Conservation (phyloP, 139 green algal species). For the Chlamydomonas schloesseri region DNA sequence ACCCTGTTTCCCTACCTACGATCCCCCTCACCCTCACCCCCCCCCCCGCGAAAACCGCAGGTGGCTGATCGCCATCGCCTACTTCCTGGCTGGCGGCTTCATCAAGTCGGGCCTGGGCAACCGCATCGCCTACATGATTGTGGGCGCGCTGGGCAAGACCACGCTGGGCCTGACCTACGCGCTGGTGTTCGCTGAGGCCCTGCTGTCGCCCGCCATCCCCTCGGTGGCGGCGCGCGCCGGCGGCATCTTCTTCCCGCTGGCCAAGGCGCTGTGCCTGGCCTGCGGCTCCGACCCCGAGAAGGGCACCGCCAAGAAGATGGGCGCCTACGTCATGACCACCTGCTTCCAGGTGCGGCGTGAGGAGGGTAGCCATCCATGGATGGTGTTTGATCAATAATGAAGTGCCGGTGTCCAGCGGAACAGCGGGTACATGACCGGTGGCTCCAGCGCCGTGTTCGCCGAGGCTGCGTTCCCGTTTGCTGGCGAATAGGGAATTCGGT, state of each 20-base stretch:
- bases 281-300: slow-evolving; percentile 93
- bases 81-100: slow-evolving; percentile 98
- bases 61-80: slow-evolving; percentile 98
- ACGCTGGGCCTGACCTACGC: slow-evolving; percentile 97
- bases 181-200: slow-evolving; percentile 93
- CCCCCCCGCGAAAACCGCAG: slow-evolving; percentile 27
- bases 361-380: no score
- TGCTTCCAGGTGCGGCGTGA: slow-evolving; percentile 85
- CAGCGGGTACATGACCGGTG: no score
- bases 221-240: slow-evolving; percentile 93
- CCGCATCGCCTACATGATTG: slow-evolving; percentile 97
- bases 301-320: slow-evolving; percentile 97
- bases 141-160: slow-evolving; percentile 95
- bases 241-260: slow-evolving; percentile 99
- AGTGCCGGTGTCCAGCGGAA: no score
- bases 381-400: no score
- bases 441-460: no score
- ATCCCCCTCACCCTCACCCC: background rate
- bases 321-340: slow-evolving; percentile 98
- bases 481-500: no score
- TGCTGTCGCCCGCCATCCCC: slow-evolving; percentile 98
- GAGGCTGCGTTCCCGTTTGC: no score
- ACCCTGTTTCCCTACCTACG: no score
- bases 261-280: slow-evolving; percentile 92
- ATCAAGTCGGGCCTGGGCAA: slow-evolving; percentile 98